phyloP scores from a whole-genome alignment of 192 early-diverging fungal species.

The Pilaira anomala region DNA sequence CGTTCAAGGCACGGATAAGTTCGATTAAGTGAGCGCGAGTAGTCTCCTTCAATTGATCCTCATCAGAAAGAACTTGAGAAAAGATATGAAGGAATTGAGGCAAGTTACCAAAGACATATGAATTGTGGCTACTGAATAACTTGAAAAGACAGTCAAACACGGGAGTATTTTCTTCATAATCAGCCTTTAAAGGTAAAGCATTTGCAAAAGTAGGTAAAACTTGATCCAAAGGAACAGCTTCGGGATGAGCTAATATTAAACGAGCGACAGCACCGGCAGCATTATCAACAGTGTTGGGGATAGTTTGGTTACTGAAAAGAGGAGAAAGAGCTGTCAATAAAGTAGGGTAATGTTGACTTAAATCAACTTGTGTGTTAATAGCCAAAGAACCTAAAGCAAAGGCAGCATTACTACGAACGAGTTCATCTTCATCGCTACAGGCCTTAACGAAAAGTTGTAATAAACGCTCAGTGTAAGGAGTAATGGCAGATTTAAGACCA shows the following conservation, averaged over 20 bases:
- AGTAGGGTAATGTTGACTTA: constrained; percentile 60
- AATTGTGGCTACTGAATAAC: constrained; percentile 55
- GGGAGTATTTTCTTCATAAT: constrained; percentile 76
- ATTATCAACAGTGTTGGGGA: constrained; percentile 65
- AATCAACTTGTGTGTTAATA: constrained; percentile 61
- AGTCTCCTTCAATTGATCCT: constrained; percentile 53
- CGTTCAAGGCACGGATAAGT: constrained; percentile 51
- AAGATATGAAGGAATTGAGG: constrained; percentile 54
- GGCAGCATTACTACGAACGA: constrained; percentile 86
- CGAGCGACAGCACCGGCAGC: constrained; percentile 78
- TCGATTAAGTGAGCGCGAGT: constrained; percentile 59
- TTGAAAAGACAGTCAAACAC: constrained; percentile 69
- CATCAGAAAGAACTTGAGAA: constrained; percentile 50
- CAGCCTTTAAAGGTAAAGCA: constrained; percentile 69
- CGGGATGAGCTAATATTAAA: constrained; percentile 64
- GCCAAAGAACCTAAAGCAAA: constrained; percentile 76
- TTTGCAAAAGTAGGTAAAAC: constrained; percentile 64
- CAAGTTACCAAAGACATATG: constrained; percentile 49
- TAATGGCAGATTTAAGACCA: constrained; percentile 59
- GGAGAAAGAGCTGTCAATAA: constrained; percentile 64
- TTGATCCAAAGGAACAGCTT: constrained; percentile 67
- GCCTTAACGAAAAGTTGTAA: constrained; percentile 70
- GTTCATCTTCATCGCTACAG: constrained; percentile 71
- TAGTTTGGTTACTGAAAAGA: constrained; percentile 52
- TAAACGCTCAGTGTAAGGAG: constrained; percentile 60